Base-by-base conservation (phyloP, 352 stramenopile species). In the Phytopythium boreale region DNA sequence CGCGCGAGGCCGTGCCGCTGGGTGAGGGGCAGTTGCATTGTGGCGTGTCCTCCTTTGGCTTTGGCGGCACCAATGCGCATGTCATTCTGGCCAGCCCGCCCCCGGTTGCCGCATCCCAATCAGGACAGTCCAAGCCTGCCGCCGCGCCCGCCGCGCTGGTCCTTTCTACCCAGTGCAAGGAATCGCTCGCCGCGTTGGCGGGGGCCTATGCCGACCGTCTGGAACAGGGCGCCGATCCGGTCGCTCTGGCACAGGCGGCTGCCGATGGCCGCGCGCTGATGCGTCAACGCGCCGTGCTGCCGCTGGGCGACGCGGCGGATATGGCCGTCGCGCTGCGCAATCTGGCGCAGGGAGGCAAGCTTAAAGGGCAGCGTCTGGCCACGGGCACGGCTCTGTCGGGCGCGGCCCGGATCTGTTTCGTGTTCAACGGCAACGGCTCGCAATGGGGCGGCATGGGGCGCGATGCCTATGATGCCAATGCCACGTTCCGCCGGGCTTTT, bases 391-490 rank as follows among this genome's bases (percentile, higher is more conserved):
- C 47, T 55, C 47, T 55, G 47, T 55, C 47, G 47, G 47, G 47
- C 47, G 47, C 47, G 47, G 47, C 47, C 47, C 47, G 47, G 47
- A 55, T 55, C 47, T 55, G 47, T 55, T 55, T 55, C 47, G 47
- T 55, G 47, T 55, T 55, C 47, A 55, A 55, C 47, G 47, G 47
- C 47, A 55, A 55, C 47, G 47, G 47, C 47, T 55, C 47, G 47
- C 47, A 55, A 55, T 55, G 47, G 47, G 47, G 47, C 47, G 47
- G 47, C 47, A 55, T 55, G 47, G 47, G 47, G 47, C 47, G 47
- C 47, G 47, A 55, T 55, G 47, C 47, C 47, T 55, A 55, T 55
- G 47, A 55, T 55, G 47, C 47, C 47, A 55, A 55, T 55, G 47
- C 47, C 47, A 55, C 47, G 47, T 55, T 55, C 47, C 47, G 47